phyloP scores from a whole-genome alignment of 306 rosid genomes.

The Citrullus mucosospermus region DNA sequence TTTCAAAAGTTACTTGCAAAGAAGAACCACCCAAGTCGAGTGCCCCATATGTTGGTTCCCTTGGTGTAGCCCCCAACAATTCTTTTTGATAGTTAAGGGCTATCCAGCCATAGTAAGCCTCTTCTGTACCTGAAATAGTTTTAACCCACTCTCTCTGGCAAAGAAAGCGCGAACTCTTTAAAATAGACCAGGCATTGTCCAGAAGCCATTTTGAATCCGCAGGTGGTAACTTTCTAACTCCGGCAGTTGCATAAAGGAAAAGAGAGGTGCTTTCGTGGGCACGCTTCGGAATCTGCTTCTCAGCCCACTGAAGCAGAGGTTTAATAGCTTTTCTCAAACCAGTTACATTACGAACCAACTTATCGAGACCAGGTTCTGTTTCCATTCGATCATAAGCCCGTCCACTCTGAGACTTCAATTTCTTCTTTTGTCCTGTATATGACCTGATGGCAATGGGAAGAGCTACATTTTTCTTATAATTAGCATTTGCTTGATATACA shows the following conservation, averaged over 20 bases:
- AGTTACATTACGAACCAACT: conserved; percentile 49
- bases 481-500: conserved; percentile 56
- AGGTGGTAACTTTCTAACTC: conserved; percentile 62
- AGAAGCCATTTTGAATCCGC: conserved; percentile 67
- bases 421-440: conserved; percentile 23
- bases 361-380: conserved; percentile 90
- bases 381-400: conserved; percentile 94
- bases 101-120: conserved; percentile 94
- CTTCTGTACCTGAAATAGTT: conserved; percentile 73
- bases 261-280: conserved; percentile 59
- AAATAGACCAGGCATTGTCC: conserved; percentile 70
- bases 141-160: conserved; percentile 66
- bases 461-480: conserved; percentile 23
- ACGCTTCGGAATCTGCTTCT: conserved; percentile 63
- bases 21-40: conserved; percentile 96
- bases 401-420: conserved; percentile 24
- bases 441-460: conserved; percentile 59
- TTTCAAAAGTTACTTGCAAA: conserved; percentile 91
- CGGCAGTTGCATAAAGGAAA: conserved; percentile 85
- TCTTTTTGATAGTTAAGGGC: conserved; percentile 66
- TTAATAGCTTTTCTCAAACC: conserved; percentile 55
- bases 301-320: conserved; percentile 76
- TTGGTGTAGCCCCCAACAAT: conserved; percentile 51
- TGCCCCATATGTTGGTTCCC: conserved; percentile 72
- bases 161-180: conserved; percentile 59